These are phyloP conservation scores for Malus hybrid DNA, from an alignment of 331 rosid genomes.

Conservation along the genomic window DNA sequence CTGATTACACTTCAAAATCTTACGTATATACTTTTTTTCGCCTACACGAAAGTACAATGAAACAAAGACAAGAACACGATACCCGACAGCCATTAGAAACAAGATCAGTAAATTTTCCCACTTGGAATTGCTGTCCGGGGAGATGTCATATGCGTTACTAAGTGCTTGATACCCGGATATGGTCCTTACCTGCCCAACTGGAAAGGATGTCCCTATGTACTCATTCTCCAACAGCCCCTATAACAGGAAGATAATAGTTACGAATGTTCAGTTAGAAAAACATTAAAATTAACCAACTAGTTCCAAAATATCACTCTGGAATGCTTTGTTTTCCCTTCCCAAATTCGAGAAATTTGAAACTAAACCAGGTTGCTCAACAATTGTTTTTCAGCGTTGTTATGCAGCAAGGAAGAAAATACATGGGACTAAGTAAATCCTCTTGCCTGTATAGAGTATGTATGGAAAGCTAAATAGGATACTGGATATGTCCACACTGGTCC, in stretches of 20 bases:
- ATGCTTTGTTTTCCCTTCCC: neutral
- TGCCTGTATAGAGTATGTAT: slow-evolving; percentile 91
- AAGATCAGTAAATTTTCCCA: slow-evolving; percentile 79
- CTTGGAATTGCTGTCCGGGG: slow-evolving; percentile 58
- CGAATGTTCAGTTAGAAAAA: neutral
- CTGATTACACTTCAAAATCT: slow-evolving; percentile 46
- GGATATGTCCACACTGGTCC: slow-evolving; percentile 87
- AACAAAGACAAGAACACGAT: slow-evolving; percentile 63
- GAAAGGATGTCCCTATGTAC: slow-evolving; percentile 66
- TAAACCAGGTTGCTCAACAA: neutral
- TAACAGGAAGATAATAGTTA: neutral
- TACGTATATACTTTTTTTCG: slow-evolving; percentile 32
- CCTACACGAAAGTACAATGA: slow-evolving; percentile 42
- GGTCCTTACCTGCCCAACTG: slow-evolving; percentile 91
- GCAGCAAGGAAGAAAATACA: neutral
- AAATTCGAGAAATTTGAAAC: neutral
- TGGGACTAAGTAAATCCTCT: slow-evolving; percentile 9
- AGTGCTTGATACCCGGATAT: slow-evolving; percentile 89
- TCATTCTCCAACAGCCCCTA: slow-evolving; percentile 96
- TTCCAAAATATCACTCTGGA: neutral
- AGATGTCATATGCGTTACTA: slow-evolving; percentile 62
- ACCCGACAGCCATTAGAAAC: slow-evolving; percentile 80
- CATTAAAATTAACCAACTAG: neutral
- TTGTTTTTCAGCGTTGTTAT: neutral
- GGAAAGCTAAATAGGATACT: slow-evolving; percentile 76